Evolutionary conservation across 2,329 filamentous ascomycete species (phyloP).

Genomic region (Juglanconis sp.): DNA sequence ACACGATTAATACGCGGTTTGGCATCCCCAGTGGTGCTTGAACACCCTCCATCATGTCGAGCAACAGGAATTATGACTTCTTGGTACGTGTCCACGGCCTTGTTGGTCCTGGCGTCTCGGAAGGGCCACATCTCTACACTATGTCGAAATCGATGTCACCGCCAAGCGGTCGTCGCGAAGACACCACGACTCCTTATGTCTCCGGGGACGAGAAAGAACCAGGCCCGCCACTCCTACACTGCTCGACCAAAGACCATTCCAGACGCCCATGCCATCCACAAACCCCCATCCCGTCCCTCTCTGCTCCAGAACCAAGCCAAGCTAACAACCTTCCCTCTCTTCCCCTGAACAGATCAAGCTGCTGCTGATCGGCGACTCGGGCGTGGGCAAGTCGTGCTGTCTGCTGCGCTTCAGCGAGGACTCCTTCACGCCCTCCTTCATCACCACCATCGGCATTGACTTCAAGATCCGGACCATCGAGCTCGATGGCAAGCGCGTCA

Average conservation of each 20-base stretch:
- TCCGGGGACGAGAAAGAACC: too few species aligned
- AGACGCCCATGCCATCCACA: background rate
- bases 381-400: slow-evolving; percentile 96
- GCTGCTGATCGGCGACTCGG: slow-evolving; percentile 92
- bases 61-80: slow-evolving; percentile 98
- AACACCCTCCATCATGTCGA: slow-evolving; percentile 67
- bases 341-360: slow-evolving; percentile 77
- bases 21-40: slow-evolving; percentile 16
- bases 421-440: slow-evolving; percentile 95
- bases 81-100: slow-evolving; percentile 61
- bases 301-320: background rate
- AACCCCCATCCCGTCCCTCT: background rate
- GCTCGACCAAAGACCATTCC: too few species aligned
- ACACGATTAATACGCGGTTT: background rate
- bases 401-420: slow-evolving; percentile 95
- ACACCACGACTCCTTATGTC: background rate
- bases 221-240: too few species aligned
- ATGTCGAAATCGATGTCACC: slow-evolving; percentile 5
- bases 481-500: slow-evolving; percentile 96
- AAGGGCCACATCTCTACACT: slow-evolving; percentile 18
- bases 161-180: slow-evolving; percentile 9
- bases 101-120: slow-evolving; percentile 12
- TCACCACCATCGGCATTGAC: slow-evolving; percentile 98
- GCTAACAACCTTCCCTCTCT: background rate
- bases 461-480: slow-evolving; percentile 99